Conservation (phyloP, 225 moss, liverwort and hornwort genomes). For the Thuidium tamariscinum region DNA sequence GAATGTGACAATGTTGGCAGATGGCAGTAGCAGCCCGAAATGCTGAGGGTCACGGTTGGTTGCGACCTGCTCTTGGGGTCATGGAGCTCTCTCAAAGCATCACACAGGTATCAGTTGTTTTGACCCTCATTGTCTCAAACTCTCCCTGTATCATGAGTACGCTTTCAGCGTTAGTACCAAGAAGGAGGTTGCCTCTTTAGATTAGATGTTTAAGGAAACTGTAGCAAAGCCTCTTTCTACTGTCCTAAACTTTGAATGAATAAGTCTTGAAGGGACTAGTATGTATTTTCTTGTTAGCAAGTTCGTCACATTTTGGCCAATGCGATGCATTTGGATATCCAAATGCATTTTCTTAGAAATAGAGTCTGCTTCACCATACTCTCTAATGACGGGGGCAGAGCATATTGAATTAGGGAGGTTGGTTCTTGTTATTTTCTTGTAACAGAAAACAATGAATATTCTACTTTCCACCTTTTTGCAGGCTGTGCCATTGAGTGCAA, state of each 20-base stretch:
- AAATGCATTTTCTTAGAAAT: neutral
- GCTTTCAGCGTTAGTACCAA: neutral
- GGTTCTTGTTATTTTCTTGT: neutral
- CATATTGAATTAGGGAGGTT: neutral
- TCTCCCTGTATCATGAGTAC: neutral
- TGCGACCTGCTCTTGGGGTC: constrained; percentile 91
- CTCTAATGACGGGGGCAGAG: neutral
- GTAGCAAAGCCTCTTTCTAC: neutral
- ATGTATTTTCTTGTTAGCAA: neutral
- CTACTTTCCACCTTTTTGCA: constrained; percentile 1
- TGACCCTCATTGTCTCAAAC: neutral
- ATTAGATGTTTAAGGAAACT: neutral
- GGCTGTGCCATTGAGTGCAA: constrained; percentile 95
- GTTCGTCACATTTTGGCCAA: neutral
- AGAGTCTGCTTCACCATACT: neutral
- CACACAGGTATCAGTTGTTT: constrained; percentile 48
- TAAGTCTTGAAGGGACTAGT: neutral
- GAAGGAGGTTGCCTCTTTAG: neutral
- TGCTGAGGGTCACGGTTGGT: constrained; percentile 87
- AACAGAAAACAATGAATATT: neutral
- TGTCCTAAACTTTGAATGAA: neutral
- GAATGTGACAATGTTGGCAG: constrained; percentile 21
- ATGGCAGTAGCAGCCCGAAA: constrained; percentile 89
- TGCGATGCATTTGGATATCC: neutral
- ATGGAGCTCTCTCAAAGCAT: constrained; percentile 99